Base-by-base conservation (phyloP, 345 rosid genomes). In the Eucalyptus cloeziana region DNA sequence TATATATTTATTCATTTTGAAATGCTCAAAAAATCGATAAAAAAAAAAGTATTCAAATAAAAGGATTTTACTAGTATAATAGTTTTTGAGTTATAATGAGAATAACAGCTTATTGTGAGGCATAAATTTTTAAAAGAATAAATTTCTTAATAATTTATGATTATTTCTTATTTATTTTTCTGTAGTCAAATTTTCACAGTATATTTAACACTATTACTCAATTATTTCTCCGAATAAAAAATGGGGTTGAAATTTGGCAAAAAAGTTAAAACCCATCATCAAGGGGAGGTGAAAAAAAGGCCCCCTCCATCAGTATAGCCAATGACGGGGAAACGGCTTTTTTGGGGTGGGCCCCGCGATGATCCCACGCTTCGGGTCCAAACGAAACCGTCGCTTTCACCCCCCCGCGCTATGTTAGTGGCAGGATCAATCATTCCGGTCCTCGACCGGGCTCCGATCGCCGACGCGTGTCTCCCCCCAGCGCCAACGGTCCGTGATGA, bases 31-130 rank as follows among this genome's bases (percentile, higher is more conserved):
- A 52, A 52, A 52, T 52, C 2, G n/a, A n/a, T n/a, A 52, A 19
- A 52, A 10, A 7, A 52, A 52, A 52, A 52, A 10, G 24, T 19
- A 3, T 52, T 52, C 10, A 1, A 52, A 52, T 7, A 52, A 52
- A 52, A 52, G 7, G 4, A 52, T 0, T 52, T 52, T 17, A 9
- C 0, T 19, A 19, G 0, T 4, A 52, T 19, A 3, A 52, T 0
- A 19, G 10, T 7, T 52, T 52, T 52, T 19, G 10, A 4, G 21
- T 52, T 19, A 52, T 1, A 7, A 52, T 0, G 2, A 52, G 1
- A 52, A 52, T 21, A 21, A 0, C 5, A 8, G 0, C 0, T 21
- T 52, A 52, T 21, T 1, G 2, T 52, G 2, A 21, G 8, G 5
- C 0, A 52, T 52, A 21, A 7, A 3, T 52, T 52, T 19, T 19